phyloP scores from a whole-genome alignment of 768 basidiomycete genomes.

The Leccinellum rugosiceps region DNA sequence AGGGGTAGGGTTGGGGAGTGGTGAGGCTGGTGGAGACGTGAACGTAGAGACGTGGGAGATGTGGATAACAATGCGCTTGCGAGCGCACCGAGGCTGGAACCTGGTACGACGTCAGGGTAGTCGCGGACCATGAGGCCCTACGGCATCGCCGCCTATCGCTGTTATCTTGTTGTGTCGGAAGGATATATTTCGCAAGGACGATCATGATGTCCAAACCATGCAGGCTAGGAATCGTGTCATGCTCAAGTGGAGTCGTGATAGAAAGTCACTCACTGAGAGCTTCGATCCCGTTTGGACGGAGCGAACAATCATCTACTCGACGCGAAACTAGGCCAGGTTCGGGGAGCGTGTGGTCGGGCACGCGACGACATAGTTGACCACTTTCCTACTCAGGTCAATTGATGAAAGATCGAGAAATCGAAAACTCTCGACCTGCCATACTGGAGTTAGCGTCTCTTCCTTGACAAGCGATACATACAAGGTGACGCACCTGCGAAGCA shows the following conservation, averaged over 20 bases:
- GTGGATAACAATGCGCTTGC: constrained; percentile 5
- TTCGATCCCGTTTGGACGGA: constrained; percentile 78
- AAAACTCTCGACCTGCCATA: constrained; percentile 59
- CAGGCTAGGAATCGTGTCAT: no score
- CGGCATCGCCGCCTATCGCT: constrained; percentile 82
- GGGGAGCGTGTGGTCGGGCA: constrained; percentile 44
- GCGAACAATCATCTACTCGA: constrained; percentile 69
- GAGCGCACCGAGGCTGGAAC: neutral
- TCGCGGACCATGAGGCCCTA: constrained; percentile 49
- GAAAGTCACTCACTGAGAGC: constrained; percentile 63
- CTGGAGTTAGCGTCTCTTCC: neutral
- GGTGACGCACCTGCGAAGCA: constrained; percentile 41
- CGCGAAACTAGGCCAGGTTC: constrained; percentile 62
- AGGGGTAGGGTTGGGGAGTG: constrained; percentile 26
- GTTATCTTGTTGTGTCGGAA: constrained; percentile 64
- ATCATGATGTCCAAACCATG: no score
- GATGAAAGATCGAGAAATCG: constrained; percentile 84
- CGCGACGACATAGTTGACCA: constrained; percentile 76
- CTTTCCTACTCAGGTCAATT: constrained; percentile 47
- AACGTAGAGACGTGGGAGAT: constrained; percentile 24
- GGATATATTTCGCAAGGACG: constrained; percentile 52
- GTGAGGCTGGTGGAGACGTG: constrained; percentile 33
- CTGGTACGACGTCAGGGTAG: constrained; percentile 56
- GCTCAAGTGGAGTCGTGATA: no score
- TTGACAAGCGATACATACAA: neutral